Evolutionary conservation across 2,329 filamentous ascomycete genomes (phyloP).

Genomic region (Cladosporium sp.): DNA sequence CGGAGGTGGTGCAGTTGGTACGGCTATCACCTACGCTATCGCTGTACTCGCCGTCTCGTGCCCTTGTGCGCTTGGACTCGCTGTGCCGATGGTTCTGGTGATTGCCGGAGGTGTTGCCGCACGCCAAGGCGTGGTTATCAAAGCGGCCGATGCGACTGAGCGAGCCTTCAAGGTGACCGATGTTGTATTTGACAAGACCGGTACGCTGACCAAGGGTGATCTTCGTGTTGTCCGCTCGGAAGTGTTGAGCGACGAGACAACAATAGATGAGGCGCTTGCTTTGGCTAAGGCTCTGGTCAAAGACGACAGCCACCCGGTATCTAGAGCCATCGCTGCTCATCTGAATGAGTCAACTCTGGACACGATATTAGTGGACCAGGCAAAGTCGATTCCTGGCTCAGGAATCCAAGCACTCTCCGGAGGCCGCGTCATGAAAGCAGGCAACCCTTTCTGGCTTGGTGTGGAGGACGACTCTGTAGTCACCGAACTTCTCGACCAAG

Average conservation of each 20-base stretch:
- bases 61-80: slow-evolving; percentile 74
- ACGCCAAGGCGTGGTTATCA: slow-evolving; percentile 67
- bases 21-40: slow-evolving; percentile 71
- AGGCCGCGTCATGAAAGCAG: slow-evolving; percentile 43
- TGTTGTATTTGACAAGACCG: slow-evolving; percentile 80
- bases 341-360: slow-evolving; percentile 27
- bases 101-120: slow-evolving; percentile 70
- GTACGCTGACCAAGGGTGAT: slow-evolving; percentile 67
- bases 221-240: slow-evolving; percentile 43
- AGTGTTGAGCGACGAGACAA: slow-evolving; percentile 25
- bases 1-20: slow-evolving; percentile 53
- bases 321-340: slow-evolving; percentile 30
- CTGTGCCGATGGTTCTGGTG: slow-evolving; percentile 77
- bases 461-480: slow-evolving; percentile 38
- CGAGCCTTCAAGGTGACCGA: slow-evolving; percentile 62
- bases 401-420: slow-evolving; percentile 46
- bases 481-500: slow-evolving; percentile 41
- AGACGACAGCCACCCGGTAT: slow-evolving; percentile 34
- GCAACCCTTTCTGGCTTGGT: slow-evolving; percentile 53
- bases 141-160: slow-evolving; percentile 66
- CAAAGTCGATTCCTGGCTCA: slow-evolving; percentile 46
- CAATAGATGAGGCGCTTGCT: slow-evolving; percentile 13
- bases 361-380: slow-evolving; percentile 23
- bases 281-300: slow-evolving; percentile 23
- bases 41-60: slow-evolving; percentile 75